Evolutionary conservation across 83 land plant genomes (phyloP).

Genomic region (Picea engelmannii): DNA sequence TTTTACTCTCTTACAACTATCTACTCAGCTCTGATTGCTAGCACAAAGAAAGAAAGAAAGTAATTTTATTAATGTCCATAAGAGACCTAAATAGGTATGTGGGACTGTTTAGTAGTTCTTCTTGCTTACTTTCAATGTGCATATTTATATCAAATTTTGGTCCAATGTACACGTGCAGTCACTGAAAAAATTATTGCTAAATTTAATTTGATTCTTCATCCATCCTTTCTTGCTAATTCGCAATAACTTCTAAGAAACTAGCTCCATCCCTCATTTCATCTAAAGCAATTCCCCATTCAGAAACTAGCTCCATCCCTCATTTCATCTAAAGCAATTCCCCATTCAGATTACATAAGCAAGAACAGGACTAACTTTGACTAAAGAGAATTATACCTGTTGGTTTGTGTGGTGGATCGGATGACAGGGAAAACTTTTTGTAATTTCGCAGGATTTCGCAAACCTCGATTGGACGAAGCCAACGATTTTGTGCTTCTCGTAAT

Average conservation of each 20-base stretch:
- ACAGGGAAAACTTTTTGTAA: conserved; percentile 45
- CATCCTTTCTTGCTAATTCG: too few relatives aligned
- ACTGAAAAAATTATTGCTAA: too few relatives aligned
- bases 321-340: neutral
- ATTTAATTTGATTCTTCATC: too few relatives aligned
- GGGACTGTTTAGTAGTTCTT: neutral
- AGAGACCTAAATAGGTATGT: too few relatives aligned
- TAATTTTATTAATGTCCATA: too few relatives aligned
- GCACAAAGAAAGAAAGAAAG: neutral
- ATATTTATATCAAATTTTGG: neutral
- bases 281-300: neutral
- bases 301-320: too few relatives aligned
- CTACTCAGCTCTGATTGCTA: neutral
- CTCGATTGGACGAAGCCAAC: conserved; percentile 81
- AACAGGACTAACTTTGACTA: neutral
- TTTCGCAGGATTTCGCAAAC: conserved; percentile 74
- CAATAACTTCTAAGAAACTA: too few relatives aligned
- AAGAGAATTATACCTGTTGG: conserved; percentile 47
- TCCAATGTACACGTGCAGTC: neutral
- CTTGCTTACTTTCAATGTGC: neutral
- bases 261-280: neutral
- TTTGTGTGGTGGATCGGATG: conserved; percentile 56
- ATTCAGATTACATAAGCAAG: neutral
- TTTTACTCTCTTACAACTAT: neutral
- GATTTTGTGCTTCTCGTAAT: conserved; percentile 52